Evolutionary conservation across 2,329 filamentous ascomycete species (phyloP).

Genomic region (Calonectria pauciramosa): DNA sequence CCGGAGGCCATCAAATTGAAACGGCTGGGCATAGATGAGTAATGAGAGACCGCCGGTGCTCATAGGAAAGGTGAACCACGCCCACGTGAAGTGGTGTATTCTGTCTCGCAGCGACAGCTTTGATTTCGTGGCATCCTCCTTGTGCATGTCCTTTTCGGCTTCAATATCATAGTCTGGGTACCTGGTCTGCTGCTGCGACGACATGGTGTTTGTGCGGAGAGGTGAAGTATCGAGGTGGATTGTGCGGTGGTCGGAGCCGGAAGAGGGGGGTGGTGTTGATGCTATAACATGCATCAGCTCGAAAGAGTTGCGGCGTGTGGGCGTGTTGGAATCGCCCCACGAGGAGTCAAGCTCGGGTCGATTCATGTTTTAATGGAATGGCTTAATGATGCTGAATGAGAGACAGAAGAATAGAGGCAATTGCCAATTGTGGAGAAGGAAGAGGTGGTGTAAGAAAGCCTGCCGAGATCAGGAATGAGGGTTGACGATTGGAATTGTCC

Average conservation of each 20-base stretch:
- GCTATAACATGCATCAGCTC: constrained; percentile 25
- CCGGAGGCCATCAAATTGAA: constrained; percentile 72
- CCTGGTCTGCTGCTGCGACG: constrained; percentile 30
- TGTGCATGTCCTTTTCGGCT: constrained; percentile 30
- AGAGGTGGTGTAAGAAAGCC: not conserved
- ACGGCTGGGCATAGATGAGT: constrained; percentile 73
- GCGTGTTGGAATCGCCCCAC: constrained; percentile 43
- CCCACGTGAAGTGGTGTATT: constrained; percentile 75
- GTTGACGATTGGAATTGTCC: not conserved
- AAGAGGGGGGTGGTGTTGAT: constrained; percentile 20
- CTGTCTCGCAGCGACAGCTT: constrained; percentile 59
- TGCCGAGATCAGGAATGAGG: not conserved
- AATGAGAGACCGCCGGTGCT: constrained; percentile 79
- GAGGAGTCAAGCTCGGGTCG: constrained; percentile 38
- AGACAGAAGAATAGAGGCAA: not conserved
- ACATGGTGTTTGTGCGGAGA: not conserved
- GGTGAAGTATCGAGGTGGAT: constrained; percentile 10
- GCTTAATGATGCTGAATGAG: constrained; percentile 23
- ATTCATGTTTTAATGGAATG: constrained; percentile 34
- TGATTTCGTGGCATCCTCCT: constrained; percentile 26
- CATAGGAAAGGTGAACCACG: constrained; percentile 83
- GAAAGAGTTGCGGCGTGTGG: constrained; percentile 43
- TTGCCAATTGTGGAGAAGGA: constrained; percentile 1
- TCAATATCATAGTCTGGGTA: not conserved
- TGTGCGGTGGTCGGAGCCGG: constrained; percentile 23